Evolutionary conservation across 768 basidiomycete genomes (phyloP), one percentile per base, ranked within the genome.

Genomic region (Hypsizygus marmoreus): DNA sequence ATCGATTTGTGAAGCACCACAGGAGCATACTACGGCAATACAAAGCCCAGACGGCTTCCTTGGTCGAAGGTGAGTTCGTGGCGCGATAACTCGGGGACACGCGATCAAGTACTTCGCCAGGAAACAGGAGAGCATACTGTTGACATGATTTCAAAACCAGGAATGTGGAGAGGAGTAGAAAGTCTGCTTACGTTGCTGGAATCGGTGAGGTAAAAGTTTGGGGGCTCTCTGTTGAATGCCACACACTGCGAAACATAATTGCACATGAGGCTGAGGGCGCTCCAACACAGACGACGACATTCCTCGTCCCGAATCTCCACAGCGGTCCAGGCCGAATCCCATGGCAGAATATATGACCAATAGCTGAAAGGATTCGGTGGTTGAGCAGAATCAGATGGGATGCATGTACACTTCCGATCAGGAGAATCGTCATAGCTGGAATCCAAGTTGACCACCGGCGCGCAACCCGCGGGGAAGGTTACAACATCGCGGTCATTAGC

Each of bases 1-100:
- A 67, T 3, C 80, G 79, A 37, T 75, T 73, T 52, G 80, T 83
- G 58, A 82, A 84, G 55, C 80, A 86, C 87, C 88, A 91, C 3
- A 91, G 70, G 8, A 91, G 74, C 84, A 91, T 86, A 59, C 81
- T 81, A 25, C 89, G 81, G 64, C 87, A 89, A 56, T 88, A 88
- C 20, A 91, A 69, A 0, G 86, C 88, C 88, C 88, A 91, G 1
- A 91, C 75, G 12, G 84, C 82, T 50, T 91, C 86, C 60, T 89
- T 91, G 12, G 82, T 75, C 13, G 83, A 83, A 25, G 73, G 74
- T 24, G 68, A 65, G 44, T 72, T 68, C 42, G 66, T 66, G 17
- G 69, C 65, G 31, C 68, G 64, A 45, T 69, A 72, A 25, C 58
- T 56, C 14, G 63, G 66, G 5, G 77, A 68, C 14, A 65, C 58